Conservation (phyloP, 2,329 filamentous ascomycete genomes). For the Apiospora aurea region DNA sequence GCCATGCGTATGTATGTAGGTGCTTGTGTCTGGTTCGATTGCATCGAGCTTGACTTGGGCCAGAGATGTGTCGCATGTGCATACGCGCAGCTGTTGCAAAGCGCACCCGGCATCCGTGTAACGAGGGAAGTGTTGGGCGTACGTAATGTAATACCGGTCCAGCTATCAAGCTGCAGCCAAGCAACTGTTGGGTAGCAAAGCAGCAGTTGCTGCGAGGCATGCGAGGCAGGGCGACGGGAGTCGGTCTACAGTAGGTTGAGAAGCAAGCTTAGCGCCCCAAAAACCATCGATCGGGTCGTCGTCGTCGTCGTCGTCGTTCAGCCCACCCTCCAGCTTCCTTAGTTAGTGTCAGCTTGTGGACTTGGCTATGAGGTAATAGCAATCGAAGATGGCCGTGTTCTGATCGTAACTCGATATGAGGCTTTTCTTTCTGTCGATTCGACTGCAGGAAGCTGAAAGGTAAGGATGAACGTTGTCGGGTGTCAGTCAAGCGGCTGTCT, state of each 20-base stretch:
- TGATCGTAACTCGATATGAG: not conserved
- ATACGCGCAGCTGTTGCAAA: conserved; percentile 8
- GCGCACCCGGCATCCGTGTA: conserved; percentile 4
- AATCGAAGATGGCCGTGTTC: not conserved
- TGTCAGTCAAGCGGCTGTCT: conserved; percentile 4
- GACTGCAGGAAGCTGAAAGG: not conserved
- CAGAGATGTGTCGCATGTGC: not conserved
- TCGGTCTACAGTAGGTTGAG: not conserved
- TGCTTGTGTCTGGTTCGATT: not conserved
- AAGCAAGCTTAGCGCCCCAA: conserved; percentile 7
- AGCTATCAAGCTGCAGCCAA: not conserved
- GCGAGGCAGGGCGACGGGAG: not conserved
- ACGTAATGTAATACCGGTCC: not conserved
- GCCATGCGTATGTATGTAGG: not conserved
- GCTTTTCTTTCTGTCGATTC: not conserved
- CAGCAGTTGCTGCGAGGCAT: not conserved
- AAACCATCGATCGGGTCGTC: conserved; percentile 10
- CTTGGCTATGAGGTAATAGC: not conserved
- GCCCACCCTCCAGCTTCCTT: not conserved
- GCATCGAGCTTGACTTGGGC: not conserved
- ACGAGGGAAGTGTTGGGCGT: not conserved
- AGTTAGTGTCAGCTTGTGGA: not conserved
- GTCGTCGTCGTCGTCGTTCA: not conserved
- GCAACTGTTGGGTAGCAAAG: conserved; percentile 4
- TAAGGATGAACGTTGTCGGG: conserved; percentile 7